Percentiles rank a stretch among this genome's conserved stretches.
Conservation (phyloP, 2,329 filamentous ascomycete genomes). For the Exophiala oligosperma region DNA sequence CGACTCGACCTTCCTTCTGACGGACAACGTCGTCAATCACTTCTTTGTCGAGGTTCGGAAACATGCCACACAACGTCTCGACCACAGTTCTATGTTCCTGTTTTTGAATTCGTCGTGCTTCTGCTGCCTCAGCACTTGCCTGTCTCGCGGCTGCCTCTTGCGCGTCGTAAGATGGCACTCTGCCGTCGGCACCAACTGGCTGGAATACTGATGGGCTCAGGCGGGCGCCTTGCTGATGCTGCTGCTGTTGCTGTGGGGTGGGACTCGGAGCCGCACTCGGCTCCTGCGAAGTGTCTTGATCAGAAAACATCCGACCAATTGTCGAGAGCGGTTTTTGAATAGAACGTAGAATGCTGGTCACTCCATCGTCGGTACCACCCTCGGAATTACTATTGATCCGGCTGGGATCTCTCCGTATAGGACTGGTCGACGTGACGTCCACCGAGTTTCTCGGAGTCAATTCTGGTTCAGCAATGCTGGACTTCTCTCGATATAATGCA, state of each 20-base stretch:
- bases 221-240: constrained; percentile 39
- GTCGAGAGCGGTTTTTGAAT: constrained; percentile 89
- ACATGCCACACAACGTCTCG: constrained; percentile 94
- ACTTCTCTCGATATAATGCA: constrained; percentile 45
- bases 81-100: constrained; percentile 89
- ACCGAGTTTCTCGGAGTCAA: constrained; percentile 60
- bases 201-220: constrained; percentile 51
- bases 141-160: constrained; percentile 89
- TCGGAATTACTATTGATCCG: constrained; percentile 46
- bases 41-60: constrained; percentile 89
- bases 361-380: constrained; percentile 71
- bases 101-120: constrained; percentile 78
- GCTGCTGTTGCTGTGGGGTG: constrained; percentile 6
- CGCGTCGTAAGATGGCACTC: constrained; percentile 52
- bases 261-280: constrained; percentile 27
- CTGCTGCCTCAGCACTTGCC: constrained; percentile 83
- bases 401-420: constrained; percentile 33
- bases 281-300: constrained; percentile 51
- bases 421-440: constrained; percentile 55
- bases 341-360: constrained; percentile 79
- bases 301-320: constrained; percentile 93
- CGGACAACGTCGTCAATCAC: constrained; percentile 96
- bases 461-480: constrained; percentile 54
- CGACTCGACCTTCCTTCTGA: constrained; percentile 90
- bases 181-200: constrained; percentile 40